Base-by-base conservation (phyloP, 495 filamentous ascomycete species). In the Chaetomium tenue region DNA sequence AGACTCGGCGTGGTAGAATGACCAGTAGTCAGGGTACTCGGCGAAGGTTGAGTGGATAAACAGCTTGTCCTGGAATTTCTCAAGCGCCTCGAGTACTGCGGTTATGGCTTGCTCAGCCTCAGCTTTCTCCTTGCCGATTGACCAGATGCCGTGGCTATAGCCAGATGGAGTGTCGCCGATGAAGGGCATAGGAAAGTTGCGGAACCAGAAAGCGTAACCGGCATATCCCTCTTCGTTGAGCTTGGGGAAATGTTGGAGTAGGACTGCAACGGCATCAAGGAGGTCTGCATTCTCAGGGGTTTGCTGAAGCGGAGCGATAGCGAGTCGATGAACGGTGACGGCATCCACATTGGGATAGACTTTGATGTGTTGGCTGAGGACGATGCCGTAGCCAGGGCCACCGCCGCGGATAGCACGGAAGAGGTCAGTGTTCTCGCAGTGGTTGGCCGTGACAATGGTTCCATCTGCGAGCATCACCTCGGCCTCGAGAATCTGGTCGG, bases 331-430 rank as follows among this genome's bases (percentile, higher is more conserved):
- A 2, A 74, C 69, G 2, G 75, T 77, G 3, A 75, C 73, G 5
- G 26, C 42, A 6, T 70, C 66, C 3, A 75, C 65, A 51, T 79
- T 77, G 33, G 65, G 75, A 58, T 75, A 68, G 26, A 76, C 75
- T 40, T 78, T 79, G 30, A 76, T 71, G 57, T 74, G 77, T 60
- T 79, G 54, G 0, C 78, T 81, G 40, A 78, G 77, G 39, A 81
- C 75, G 33, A 82, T 67, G 33, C 80, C 80, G 54, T 66, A 66
- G 5, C 81, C 77, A 16, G 72, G 72, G 28, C 75, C 75, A 22
- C 77, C 77, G n/a, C 78, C 78, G 8, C 76, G 71, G 9, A 81
- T 40, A 4, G 81, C 81, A 68, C 76, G 82, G 75, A 82, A 85
- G 7, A 83, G 73, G 44, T 84, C 83, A 0, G 73, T 59, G 39